phyloP scores from a whole-genome alignment of 1,139 yeast species.

The Magnusiomyces tetraspermus region DNA sequence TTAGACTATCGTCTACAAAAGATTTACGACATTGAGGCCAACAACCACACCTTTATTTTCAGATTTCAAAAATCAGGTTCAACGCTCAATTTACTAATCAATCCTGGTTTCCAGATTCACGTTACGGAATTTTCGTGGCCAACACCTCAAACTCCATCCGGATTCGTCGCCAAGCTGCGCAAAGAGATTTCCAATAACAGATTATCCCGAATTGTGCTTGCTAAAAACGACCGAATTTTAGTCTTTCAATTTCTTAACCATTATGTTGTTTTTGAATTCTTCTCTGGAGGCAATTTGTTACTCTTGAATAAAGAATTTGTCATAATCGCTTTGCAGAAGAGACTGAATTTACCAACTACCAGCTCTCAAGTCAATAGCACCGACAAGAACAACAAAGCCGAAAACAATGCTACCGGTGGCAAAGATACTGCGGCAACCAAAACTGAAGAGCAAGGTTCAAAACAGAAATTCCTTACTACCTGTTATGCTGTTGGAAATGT shows the following conservation, averaged over 20 bases:
- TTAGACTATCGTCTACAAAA: conserved; percentile 69
- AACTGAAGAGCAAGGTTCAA: background rate
- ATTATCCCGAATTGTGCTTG: conserved; percentile 60
- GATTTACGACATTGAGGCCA: conserved; percentile 69
- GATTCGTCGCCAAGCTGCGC: conserved; percentile 74
- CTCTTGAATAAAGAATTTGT: conserved; percentile 59
- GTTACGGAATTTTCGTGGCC: conserved; percentile 73
- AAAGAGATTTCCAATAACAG: conserved; percentile 79
- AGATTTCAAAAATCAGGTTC: conserved; percentile 73
- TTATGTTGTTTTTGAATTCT: conserved; percentile 78
- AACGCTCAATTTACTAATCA: conserved; percentile 64
- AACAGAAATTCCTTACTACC: conserved; percentile 10
- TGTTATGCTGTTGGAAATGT: conserved; percentile 19
- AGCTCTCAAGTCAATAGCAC: background rate
- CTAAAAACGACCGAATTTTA: conserved; percentile 68
- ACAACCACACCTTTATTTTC: conserved; percentile 63
- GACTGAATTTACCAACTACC: conserved; percentile 5
- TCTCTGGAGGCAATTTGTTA: conserved; percentile 88
- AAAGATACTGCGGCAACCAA: conserved; percentile 3
- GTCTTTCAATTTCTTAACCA: conserved; percentile 71
- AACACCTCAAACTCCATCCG: conserved; percentile 71
- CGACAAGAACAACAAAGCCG: background rate
- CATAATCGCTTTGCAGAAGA: conserved; percentile 46
- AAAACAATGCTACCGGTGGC: background rate
- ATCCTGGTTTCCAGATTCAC: conserved; percentile 79